Evolutionary conservation across 768 basidiomycete genomes (phyloP).

Genomic region (Arthromyces matolae): DNA sequence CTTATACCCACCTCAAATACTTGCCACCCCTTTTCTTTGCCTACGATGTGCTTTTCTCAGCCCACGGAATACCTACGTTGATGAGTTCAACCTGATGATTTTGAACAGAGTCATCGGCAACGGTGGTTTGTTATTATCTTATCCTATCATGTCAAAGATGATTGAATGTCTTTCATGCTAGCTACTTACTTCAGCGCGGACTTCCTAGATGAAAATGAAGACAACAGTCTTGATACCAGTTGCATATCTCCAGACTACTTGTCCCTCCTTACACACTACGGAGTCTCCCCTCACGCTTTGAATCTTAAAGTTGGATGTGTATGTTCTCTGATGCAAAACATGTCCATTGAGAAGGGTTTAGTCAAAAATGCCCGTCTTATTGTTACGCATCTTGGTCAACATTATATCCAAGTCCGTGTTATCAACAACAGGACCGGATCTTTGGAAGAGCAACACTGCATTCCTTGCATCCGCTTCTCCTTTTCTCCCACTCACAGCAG

Average conservation of each 20-base stretch:
- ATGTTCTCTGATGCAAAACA: neutral
- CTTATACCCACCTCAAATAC: neutral
- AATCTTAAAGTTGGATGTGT: neutral
- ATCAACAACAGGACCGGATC: neutral
- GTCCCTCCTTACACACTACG: neutral
- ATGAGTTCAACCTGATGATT: neutral
- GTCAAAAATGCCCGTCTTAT: neutral
- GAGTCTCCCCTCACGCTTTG: neutral
- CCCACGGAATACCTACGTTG: neutral
- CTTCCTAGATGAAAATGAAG: neutral
- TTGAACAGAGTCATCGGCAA: neutral
- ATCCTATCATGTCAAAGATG: neutral
- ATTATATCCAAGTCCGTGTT: neutral
- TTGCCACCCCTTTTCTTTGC: neutral
- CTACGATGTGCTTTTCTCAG: neutral
- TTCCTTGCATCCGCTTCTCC: neutral
- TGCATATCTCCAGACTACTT: neutral
- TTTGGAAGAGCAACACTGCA: neutral
- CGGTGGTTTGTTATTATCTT: too few relatives aligned
- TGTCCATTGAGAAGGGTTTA: neutral
- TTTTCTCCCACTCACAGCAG: too few relatives aligned
- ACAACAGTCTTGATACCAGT: too few relatives aligned
- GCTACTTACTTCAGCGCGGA: neutral
- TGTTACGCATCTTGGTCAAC: neutral
- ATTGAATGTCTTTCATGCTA: neutral